Base-by-base conservation (phyloP, 352 stramenopile genomes). In the Pythium sp. region DNA sequence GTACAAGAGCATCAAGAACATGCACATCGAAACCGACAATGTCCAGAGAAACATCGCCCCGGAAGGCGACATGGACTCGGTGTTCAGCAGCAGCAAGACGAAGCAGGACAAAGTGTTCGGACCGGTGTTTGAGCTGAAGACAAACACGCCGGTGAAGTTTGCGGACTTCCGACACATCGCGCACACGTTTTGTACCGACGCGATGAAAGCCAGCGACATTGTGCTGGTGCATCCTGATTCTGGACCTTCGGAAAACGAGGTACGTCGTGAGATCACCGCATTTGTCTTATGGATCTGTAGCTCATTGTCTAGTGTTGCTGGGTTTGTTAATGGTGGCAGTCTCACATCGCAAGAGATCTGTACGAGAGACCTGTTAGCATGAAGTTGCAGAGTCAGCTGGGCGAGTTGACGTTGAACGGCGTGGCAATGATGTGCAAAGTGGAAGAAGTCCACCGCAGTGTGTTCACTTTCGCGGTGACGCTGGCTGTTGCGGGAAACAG, bases 51-150 rank as follows among this genome's bases (percentile, higher is more conserved):
- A 57, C 38, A 69, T 69, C 56, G 14, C 43, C 0, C 28, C 28
- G 11, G 54, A 51, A 28, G 51, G 41, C 43, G 56, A 69, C 56
- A 3, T 28, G 14, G 34, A 30, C 56, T 32, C 55, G 1, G 55
- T 69, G 55, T 58, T 69, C 24, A 63, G 36, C 56, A 69, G 55
- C 11, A 64, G 64, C 43, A 64, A 59, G 41, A 69, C 46, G 1
- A 58, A 64, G 46, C 22, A 49, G 36, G 38, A 69, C 28, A 30
- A 51, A 7, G 55, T 57, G 41, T 58, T 64, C 26, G 64, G 64
- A 15, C 64, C 64, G 30, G 64, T 69, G 11, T 69, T 63, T n/a
- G 64, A 69, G 41, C 55, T 69, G 28, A 69, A 69, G 43, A 59
- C 64, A 1, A 69, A 64, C n/a, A 69, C 64, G n/a, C 64, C 64